These are phyloP conservation scores for Saksenaea oblongispora DNA, from an alignment of 371 early-diverging fungal genomes.

Conservation along the genomic window DNA sequence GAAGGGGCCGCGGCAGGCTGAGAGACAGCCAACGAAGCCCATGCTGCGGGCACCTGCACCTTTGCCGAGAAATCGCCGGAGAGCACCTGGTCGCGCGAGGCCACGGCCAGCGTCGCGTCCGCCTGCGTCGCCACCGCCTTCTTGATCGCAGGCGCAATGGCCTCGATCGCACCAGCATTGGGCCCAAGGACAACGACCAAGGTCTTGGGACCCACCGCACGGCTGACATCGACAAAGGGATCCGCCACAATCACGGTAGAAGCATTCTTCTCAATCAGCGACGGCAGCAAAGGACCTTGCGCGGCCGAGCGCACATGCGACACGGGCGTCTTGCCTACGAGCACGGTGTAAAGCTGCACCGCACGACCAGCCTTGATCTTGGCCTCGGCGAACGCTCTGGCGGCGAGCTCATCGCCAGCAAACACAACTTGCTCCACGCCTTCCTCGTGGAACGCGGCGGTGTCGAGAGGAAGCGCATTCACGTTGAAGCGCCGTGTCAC, in stretches of 20 bases:
- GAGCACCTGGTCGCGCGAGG: not conserved
- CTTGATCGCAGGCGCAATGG: constrained; percentile 18
- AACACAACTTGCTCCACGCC: constrained; percentile 21
- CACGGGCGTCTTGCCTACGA: constrained; percentile 4
- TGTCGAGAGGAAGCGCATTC: constrained; percentile 12
- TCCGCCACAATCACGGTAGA: constrained; percentile 19
- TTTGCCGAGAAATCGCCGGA: not conserved
- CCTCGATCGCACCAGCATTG: not conserved
- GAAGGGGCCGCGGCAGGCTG: not conserved
- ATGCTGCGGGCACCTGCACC: not conserved
- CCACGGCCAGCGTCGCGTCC: constrained; percentile 7
- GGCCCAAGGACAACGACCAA: constrained; percentile 18
- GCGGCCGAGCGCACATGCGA: constrained; percentile 29
- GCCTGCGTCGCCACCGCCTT: constrained; percentile 22
- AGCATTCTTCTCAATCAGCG: constrained; percentile 21
- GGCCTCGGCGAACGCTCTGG: constrained; percentile 23
- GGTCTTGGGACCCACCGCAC: constrained; percentile 8
- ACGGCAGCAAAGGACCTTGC: constrained; percentile 27
- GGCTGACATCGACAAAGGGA: constrained; percentile 8
- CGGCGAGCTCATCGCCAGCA: constrained; percentile 24
- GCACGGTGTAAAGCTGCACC: constrained; percentile 32
- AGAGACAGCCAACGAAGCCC: not conserved
- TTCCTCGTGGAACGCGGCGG: constrained; percentile 7
- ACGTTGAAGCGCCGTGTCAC: constrained; percentile 42
- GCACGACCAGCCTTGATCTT: constrained; percentile 13